Evolutionary conservation across 768 basidiomycete genomes (phyloP).

Genomic region (Lentinus tigrinus): DNA sequence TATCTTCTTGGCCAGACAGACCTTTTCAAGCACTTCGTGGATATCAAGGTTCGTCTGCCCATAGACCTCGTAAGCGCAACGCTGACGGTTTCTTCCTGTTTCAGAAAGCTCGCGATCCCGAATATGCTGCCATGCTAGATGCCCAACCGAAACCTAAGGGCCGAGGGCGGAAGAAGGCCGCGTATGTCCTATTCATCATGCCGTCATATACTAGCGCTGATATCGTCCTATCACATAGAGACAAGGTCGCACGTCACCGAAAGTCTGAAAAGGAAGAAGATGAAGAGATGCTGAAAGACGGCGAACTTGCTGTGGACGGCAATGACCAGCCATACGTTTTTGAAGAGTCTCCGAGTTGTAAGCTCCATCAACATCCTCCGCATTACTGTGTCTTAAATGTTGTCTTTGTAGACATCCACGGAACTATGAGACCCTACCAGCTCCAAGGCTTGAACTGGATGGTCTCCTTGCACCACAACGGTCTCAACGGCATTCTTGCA

Average conservation of each 20-base stretch:
- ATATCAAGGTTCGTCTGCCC: constrained; percentile 71
- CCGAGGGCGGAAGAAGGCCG: constrained; percentile 79
- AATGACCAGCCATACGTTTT: constrained; percentile 93
- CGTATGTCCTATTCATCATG: constrained; percentile 43
- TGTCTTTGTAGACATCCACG: constrained; percentile 70
- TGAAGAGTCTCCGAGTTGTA: constrained; percentile 90
- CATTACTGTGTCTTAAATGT: background rate
- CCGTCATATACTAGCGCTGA: background rate
- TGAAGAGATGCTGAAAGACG: constrained; percentile 88
- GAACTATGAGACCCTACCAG: constrained; percentile 91
- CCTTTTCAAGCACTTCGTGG: constrained; percentile 96
- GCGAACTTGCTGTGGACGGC: constrained; percentile 74
- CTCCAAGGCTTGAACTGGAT: constrained; percentile 97
- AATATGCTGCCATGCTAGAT: constrained; percentile 88
- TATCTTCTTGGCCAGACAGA: constrained; percentile 99
- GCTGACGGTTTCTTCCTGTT: background rate
- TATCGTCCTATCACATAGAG: constrained; percentile 40
- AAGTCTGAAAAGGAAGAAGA: constrained; percentile 99
- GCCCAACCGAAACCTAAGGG: constrained; percentile 85
- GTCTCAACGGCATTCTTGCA: constrained; percentile 93
- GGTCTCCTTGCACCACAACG: constrained; percentile 94
- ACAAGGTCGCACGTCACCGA: constrained; percentile 77
- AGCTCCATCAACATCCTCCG: background rate
- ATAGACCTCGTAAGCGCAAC: background rate
- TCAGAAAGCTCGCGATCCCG: constrained; percentile 86